Base-by-base conservation (phyloP, 2,329 filamentous ascomycete genomes). In the Pseudogymnoascus sp. region DNA sequence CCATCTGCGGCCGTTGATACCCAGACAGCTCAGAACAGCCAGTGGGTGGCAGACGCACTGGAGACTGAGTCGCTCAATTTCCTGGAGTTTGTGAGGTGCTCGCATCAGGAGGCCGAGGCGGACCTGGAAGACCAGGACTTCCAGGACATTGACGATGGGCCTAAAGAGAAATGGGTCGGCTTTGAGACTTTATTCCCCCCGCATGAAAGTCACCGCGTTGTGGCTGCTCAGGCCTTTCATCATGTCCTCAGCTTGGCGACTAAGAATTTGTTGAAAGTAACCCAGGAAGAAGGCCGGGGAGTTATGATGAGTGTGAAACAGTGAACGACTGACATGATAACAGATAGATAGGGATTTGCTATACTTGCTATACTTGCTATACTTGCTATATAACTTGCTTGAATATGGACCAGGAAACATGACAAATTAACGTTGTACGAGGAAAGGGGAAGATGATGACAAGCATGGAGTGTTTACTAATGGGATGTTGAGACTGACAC, bases 191-290 rank as follows among this genome's bases (percentile, higher is more conserved):
- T 96, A 8, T 83, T 95, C 51, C 79, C 83, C n/a, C 81, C 85
- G 0, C 71, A 71, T 8, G 75, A 78, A 37, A 70, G 72, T 45
- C 78, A 73, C 45, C 81, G 78, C 37, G 77, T 83, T 31, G 85
- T 91, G 11, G 89, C 88, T 7, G 86, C 89, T 1, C 89, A 92
- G 73, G 90, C 86, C 0, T 88, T 91, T 71, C 84, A 89, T 76
- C 89, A 95, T 72, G 80, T 90, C 1, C 81, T 96, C 12, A 80
- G 82, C 10, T 80, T 95, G 47, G 86, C 84, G 5, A 91, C 85
- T 1, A 90, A 86, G 74, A 81, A 81, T 1, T 73, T 83, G 63
- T 76, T 93, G 51, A 72, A 76, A 16, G 84, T 93, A 4, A 75
- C 81, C 66, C 91, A 96, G 74, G 65, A 70, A 31, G 63, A 61